Evolutionary conservation across 2,329 filamentous ascomycete species (phyloP).

Genomic region (Phyllosticta citriasiana): DNA sequence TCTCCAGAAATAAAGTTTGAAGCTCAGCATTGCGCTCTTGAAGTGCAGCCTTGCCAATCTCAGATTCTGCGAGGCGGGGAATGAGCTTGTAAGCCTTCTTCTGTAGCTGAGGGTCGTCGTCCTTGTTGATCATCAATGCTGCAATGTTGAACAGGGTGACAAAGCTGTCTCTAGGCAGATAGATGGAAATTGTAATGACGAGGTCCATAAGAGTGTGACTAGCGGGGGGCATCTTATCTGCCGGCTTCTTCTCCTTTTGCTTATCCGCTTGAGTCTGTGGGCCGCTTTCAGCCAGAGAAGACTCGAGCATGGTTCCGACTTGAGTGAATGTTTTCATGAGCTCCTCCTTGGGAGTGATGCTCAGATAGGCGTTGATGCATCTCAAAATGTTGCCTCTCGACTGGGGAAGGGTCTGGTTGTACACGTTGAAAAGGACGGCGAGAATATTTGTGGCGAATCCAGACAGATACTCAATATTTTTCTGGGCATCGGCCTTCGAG

Average conservation of each 20-base stretch:
- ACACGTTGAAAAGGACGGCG: slow-evolving; percentile 97
- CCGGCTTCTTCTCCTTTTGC: slow-evolving; percentile 49
- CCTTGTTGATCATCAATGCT: slow-evolving; percentile 67
- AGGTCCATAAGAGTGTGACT: slow-evolving; percentile 94
- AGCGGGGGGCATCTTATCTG: slow-evolving; percentile 77
- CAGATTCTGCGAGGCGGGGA: slow-evolving; percentile 74
- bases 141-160: slow-evolving; percentile 78
- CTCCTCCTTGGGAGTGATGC: slow-evolving; percentile 70
- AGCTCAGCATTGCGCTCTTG: slow-evolving; percentile 66
- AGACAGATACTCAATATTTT: slow-evolving; percentile 74
- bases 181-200: slow-evolving; percentile 89
- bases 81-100: slow-evolving; percentile 99
- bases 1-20: slow-evolving; percentile 69
- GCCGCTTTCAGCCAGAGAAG: slow-evolving; percentile 51
- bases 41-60: slow-evolving; percentile 66
- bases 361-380: slow-evolving; percentile 90
- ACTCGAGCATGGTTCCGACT: slow-evolving; percentile 74
- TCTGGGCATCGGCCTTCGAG: slow-evolving; percentile 61
- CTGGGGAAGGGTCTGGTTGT: slow-evolving; percentile 89
- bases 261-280: slow-evolving; percentile 54
- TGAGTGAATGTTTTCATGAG: slow-evolving; percentile 81
- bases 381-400: slow-evolving; percentile 83
- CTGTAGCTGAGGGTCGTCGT: slow-evolving; percentile 82
- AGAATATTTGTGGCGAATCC: slow-evolving; percentile 78
- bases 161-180: slow-evolving; percentile 82